Conservation (phyloP, 176 grass and related monocot genomes). For the Musa beccarii region DNA sequence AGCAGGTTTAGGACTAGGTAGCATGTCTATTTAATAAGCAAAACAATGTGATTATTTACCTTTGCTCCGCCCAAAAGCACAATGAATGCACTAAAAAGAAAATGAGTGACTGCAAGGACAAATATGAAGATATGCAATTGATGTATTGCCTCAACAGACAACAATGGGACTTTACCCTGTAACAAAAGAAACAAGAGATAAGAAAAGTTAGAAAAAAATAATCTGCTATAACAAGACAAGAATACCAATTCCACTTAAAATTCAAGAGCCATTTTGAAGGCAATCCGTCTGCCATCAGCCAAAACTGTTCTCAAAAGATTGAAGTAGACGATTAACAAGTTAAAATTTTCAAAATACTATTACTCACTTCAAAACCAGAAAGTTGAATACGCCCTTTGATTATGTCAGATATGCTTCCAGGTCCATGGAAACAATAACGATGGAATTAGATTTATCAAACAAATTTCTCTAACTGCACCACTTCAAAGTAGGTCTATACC, state of each 20-base stretch:
- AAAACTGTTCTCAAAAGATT: too few relatives aligned
- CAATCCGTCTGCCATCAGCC: too few relatives aligned
- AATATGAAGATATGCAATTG: conserved; percentile 95
- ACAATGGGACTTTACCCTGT: conserved; percentile 61
- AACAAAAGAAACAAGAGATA: conserved; percentile 23
- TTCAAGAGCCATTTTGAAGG: background rate
- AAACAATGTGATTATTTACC: conserved; percentile 30
- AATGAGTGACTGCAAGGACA: conserved; percentile 75
- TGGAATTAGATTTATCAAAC: too few relatives aligned
- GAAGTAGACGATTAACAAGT: too few relatives aligned
- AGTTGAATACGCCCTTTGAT: too few relatives aligned
- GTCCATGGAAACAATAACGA: too few relatives aligned
- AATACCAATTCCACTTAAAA: background rate
- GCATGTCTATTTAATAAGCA: background rate
- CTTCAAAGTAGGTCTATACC: too few relatives aligned
- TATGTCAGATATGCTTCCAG: too few relatives aligned
- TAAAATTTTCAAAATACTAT: too few relatives aligned
- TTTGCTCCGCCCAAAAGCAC: conserved; percentile 73
- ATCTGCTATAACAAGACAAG: background rate
- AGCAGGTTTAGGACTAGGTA: background rate
- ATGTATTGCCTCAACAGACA: conserved; percentile 81
- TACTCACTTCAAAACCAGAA: too few relatives aligned
- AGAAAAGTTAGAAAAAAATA: background rate
- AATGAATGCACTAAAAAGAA: conserved; percentile 69
- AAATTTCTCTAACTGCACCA: too few relatives aligned